These are phyloP conservation scores for Ciborinia camelliae DNA, from an alignment of 2,329 filamentous ascomycete species.

Conservation along the genomic window DNA sequence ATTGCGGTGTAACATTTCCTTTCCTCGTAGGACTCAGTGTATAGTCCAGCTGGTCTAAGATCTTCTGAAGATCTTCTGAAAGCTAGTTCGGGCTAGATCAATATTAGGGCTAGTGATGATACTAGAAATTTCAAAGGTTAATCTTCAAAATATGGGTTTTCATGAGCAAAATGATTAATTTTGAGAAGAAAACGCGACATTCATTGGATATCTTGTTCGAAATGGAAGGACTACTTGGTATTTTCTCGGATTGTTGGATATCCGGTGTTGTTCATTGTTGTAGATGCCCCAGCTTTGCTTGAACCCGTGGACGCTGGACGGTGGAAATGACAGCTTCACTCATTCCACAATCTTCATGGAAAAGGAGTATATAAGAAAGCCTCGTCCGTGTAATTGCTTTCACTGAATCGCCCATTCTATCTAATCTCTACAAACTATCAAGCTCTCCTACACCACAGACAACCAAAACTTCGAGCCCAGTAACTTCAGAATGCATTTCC, in stretches of 20 bases:
- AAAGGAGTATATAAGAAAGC: neutral
- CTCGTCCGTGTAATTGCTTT: neutral
- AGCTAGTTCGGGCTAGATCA: no score
- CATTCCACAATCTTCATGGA: neutral
- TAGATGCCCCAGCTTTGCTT: neutral
- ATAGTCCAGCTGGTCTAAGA: no score
- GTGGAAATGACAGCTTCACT: neutral
- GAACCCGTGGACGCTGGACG: slow-evolving; percentile 1
- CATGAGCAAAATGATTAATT: no score
- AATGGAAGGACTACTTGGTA: no score
- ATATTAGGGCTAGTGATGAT: no score
- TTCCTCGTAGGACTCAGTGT: slow-evolving; percentile 4
- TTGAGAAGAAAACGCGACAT: no score
- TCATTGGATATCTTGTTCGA: no score
- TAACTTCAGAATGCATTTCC: neutral
- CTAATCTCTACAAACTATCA: neutral
- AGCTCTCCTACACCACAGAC: neutral
- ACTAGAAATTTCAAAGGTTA: no score
- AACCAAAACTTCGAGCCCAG: neutral
- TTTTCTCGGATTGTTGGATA: no score
- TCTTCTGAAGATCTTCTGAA: no score
- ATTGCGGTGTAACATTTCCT: neutral
- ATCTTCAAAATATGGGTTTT: no score
- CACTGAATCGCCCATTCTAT: no score
- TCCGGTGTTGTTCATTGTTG: neutral